Percentiles rank a stretch among this genome's conserved stretches.
These are phyloP conservation scores for Carex sylvatica DNA, from an alignment of 202 grass and related monocot species.

Conservation along the genomic window DNA sequence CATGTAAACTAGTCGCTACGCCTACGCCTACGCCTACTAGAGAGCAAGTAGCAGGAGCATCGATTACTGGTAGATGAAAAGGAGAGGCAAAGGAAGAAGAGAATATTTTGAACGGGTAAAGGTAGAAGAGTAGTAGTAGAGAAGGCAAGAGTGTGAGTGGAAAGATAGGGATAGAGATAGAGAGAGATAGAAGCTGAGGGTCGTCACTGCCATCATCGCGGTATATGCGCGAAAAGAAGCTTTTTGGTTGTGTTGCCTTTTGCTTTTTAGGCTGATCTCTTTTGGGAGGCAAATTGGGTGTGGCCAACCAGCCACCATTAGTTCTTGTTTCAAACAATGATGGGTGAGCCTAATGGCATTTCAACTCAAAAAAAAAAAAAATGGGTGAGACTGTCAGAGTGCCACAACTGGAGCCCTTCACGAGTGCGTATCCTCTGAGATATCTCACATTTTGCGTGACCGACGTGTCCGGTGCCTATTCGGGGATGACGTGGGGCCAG, in stretches of 20 bases:
- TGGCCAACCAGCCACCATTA: slow-evolving; percentile 11
- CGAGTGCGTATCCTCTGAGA: too few species aligned
- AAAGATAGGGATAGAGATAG: slow-evolving; percentile 3
- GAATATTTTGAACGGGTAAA: slow-evolving; percentile 22
- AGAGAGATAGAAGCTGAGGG: slow-evolving; percentile 27
- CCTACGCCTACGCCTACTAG: neutral
- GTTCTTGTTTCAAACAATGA: neutral
- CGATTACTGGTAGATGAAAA: slow-evolving; percentile 43
- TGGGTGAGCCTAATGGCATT: too few species aligned
- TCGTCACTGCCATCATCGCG: slow-evolving; percentile 53
- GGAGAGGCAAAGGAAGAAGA: slow-evolving; percentile 27
- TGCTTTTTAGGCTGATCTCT: slow-evolving; percentile 16
- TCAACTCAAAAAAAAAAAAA: too few species aligned
- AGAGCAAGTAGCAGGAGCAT: slow-evolving; percentile 46
- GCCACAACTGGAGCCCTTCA: too few species aligned
- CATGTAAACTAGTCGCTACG: slow-evolving; percentile 36
- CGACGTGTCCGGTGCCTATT: too few species aligned
- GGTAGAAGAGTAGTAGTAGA: slow-evolving; percentile 49
- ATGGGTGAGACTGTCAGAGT: too few species aligned
- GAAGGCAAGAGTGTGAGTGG: slow-evolving; percentile 19
- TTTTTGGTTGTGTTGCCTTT: slow-evolving; percentile 35
- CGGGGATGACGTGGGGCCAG: too few species aligned
- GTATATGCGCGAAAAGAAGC: slow-evolving; percentile 37
- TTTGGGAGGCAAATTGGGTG: slow-evolving; percentile 6
- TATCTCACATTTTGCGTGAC: too few species aligned